These are phyloP conservation scores for Lachnellula subtilissima DNA, from an alignment of 2,329 filamentous ascomycete genomes.

Conservation along the genomic window DNA sequence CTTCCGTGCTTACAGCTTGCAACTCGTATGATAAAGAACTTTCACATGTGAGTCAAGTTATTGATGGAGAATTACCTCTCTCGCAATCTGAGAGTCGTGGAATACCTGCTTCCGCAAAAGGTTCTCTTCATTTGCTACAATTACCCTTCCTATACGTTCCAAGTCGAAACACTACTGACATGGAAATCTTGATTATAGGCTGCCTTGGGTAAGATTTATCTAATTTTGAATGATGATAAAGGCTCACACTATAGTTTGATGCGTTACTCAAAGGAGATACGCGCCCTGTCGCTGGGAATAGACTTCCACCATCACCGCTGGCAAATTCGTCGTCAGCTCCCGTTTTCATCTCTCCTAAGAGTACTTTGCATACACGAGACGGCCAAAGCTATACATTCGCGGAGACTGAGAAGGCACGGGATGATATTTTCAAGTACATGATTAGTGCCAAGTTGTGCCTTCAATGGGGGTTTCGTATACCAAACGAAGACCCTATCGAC, in stretches of 20 bases:
- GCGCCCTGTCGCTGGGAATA: background rate
- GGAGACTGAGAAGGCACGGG: background rate
- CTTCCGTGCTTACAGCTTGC: slow-evolving; percentile 24
- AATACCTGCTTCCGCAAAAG: background rate
- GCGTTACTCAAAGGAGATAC: background rate
- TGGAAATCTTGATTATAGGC: too few relatives aligned
- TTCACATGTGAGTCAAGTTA: slow-evolving; percentile 1
- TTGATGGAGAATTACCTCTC: too few relatives aligned
- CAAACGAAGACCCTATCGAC: background rate
- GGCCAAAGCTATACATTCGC: background rate
- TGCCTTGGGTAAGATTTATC: background rate
- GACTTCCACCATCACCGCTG: background rate
- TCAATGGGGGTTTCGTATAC: background rate
- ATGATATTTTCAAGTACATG: background rate
- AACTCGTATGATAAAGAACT: slow-evolving; percentile 18
- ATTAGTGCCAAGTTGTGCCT: background rate
- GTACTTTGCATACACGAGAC: background rate
- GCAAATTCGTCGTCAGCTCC: background rate
- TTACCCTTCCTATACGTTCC: background rate
- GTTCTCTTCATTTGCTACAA: slow-evolving; percentile 11
- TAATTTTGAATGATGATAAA: background rate
- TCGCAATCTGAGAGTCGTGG: background rate
- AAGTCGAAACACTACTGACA: background rate
- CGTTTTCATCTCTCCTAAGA: too few relatives aligned
- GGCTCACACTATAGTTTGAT: background rate